Conservation (phyloP, 73 alveolate genomes). For the Effrenium voratum region DNA sequence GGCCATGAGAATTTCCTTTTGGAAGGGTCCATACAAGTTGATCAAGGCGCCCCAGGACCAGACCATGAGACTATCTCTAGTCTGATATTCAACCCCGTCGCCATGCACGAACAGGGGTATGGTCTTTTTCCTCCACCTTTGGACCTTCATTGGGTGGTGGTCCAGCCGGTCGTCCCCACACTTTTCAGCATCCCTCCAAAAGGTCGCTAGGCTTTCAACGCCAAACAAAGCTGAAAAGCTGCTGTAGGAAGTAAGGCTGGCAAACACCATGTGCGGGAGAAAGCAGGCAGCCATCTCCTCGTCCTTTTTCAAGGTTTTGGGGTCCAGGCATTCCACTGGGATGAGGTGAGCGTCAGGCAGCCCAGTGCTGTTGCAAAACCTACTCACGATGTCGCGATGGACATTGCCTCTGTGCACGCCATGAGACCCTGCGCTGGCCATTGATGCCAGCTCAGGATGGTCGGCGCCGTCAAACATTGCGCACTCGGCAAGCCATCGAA, state of each 20-base stretch:
- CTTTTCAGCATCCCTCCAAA: constrained; percentile 2
- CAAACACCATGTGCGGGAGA: constrained; percentile 4
- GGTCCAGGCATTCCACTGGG: neutral
- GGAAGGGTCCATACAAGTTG: no score
- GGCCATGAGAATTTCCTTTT: neutral
- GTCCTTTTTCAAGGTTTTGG: neutral
- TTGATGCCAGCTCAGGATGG: neutral
- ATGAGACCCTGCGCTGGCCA: neutral
- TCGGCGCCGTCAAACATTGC: constrained; percentile 10
- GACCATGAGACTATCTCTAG: neutral
- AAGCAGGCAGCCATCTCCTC: neutral
- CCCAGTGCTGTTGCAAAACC: neutral
- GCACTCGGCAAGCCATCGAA: neutral
- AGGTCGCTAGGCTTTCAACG: neutral
- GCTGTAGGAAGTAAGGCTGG: neutral
- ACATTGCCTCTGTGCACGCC: neutral
- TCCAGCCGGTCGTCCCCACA: neutral
- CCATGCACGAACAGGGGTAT: constrained; percentile 38
- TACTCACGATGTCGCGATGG: neutral
- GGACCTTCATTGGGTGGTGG: neutral
- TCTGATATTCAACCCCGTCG: constrained; percentile 20
- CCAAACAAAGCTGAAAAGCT: neutral
- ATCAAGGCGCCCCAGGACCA: constrained; percentile 16
- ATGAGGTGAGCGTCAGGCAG: neutral
- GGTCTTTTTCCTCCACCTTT: neutral